phyloP scores from a whole-genome alignment of 192 early-diverging fungal genomes.

The Dimargaris xerosporica region DNA sequence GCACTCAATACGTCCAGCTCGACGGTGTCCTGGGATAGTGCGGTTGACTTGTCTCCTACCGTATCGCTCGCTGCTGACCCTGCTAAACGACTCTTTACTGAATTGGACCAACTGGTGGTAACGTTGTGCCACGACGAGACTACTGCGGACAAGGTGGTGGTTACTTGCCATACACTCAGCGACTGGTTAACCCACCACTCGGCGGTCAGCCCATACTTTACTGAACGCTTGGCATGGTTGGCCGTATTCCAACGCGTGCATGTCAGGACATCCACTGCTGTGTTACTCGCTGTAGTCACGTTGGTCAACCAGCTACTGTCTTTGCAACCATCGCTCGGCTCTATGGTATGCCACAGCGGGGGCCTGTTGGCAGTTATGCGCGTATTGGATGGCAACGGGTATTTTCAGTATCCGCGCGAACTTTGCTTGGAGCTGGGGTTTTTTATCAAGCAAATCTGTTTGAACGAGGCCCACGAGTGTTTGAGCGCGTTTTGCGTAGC shows the following conservation, averaged over 20 bases:
- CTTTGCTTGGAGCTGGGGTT: background rate
- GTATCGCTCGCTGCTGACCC: too few relatives aligned
- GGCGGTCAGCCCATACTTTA: background rate
- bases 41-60: too few relatives aligned
- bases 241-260: background rate
- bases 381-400: background rate
- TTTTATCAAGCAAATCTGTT: slow-evolving; percentile 4
- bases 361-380: background rate
- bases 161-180: background rate
- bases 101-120: slow-evolving; percentile 6
- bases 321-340: background rate
- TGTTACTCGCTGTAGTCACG: background rate
- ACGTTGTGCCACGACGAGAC: background rate
- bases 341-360: background rate
- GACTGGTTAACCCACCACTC: background rate
- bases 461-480: background rate
- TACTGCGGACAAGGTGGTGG: background rate
- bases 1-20: too few relatives aligned
- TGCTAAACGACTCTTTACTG: background rate
- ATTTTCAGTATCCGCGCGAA: background rate
- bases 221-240: background rate
- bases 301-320: background rate
- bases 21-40: too few relatives aligned
- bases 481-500: background rate
- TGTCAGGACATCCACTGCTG: background rate